Conservation (phyloP, 805 yeast genomes). For the Candida ponderosae region DNA sequence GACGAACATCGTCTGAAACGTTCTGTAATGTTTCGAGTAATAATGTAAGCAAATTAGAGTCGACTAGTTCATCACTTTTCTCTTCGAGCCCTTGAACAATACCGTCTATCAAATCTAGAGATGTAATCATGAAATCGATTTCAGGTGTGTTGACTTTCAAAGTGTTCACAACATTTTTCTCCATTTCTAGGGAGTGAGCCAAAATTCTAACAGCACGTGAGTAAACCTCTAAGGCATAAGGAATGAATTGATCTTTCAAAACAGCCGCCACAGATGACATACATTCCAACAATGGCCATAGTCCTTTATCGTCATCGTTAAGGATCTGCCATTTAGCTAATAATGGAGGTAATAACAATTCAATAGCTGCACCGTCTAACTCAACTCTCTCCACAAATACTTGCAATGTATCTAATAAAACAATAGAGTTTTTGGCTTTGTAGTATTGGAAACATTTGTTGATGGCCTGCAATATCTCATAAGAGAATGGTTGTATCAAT, state of each 20-base stretch:
- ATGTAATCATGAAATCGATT: conserved; percentile 82
- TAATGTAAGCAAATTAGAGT: conserved; percentile 46
- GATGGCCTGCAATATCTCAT: conserved; percentile 63
- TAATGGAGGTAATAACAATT: conserved; percentile 70
- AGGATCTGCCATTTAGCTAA: conserved; percentile 72
- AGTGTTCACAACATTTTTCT: conserved; percentile 53
- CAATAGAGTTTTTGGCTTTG: conserved; percentile 73
- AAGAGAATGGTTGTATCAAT: conserved; percentile 48
- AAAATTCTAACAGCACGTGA: conserved; percentile 69
- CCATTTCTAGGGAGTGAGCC: conserved; percentile 57
- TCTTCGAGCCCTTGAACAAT: conserved; percentile 79
- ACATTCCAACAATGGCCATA: conserved; percentile 92
- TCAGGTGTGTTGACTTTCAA: conserved; percentile 74
- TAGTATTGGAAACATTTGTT: conserved; percentile 67
- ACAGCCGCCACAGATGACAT: conserved; percentile 87
- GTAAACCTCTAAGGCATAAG: conserved; percentile 83
- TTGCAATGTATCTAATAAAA: conserved; percentile 85
- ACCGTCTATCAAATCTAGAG: conserved; percentile 88
- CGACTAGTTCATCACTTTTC: conserved; percentile 50
- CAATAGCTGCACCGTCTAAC: conserved; percentile 49
- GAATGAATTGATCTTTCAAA: conserved; percentile 76
- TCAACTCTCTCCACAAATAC: conserved; percentile 74
- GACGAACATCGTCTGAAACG: conserved; percentile 81
- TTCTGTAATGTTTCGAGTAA: conserved; percentile 68
- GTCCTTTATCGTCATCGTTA: conserved; percentile 69